Base-by-base conservation (phyloP, 768 basidiomycete species). In the Leccinum sublutescens region DNA sequence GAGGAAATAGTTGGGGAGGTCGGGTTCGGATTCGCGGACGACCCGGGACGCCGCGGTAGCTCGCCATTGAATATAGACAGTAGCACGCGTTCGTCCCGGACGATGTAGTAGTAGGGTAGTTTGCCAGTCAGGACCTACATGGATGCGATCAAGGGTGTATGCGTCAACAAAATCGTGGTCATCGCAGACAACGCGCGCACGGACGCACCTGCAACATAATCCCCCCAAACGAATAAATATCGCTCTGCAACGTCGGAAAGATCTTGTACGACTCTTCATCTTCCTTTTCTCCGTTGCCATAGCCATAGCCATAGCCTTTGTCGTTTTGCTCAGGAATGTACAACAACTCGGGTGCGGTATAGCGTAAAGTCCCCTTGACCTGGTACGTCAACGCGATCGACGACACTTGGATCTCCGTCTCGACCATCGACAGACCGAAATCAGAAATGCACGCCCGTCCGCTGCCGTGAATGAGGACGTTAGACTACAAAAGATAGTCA, bases 321-420 rank as follows among this genome's bases (percentile, higher is more conserved):
- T 47, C 29, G 3, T 48, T 47, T 5, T 31, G 9, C 17, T 4
- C 33, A 1, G 38, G 23, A 14, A 63, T 33, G 1, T 29, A n/a
- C 55, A 79, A 74, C 0, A 83, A 63, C 31, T 76, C 68, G 0
- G 80, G 71, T 29, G 82, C 82, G 10, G 81, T 77, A 79, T 81
- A 83, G 2, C 80, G 76, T 19, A 82, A 70, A n/a, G 80, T 77
- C 3, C 80, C 81, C 43, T 55, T 68, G 7, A 38, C 34, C 52
- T 62, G 62, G n/a, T 60, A 70, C 1, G 62, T 52, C 76, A 77
- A 75, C 27, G 73, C 73, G 12, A 71, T 62, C 17, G 67, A 72
- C 17, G 69, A 69, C 5, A 69, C 69, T 43, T 74, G 64, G 29
- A 78, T 63, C 36, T 78, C 74, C 1, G 68, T 69, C 34, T 73